Conservation (phyloP, 1,139 yeast species). For the Lodderomyces metapsilosis region DNA sequence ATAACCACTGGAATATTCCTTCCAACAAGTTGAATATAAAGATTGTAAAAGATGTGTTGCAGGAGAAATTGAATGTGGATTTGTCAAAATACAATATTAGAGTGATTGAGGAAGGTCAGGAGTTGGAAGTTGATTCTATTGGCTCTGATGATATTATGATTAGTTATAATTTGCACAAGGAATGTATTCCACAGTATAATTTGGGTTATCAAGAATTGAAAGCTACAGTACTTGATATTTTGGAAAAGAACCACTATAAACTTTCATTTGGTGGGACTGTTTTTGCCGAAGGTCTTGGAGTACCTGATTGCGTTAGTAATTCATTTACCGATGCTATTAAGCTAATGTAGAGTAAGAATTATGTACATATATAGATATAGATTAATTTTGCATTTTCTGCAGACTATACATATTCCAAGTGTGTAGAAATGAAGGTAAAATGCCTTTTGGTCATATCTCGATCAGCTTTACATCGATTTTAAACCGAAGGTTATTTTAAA, state of each 20-base stretch:
- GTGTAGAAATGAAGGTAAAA: too few relatives aligned
- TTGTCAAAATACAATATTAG: conserved; percentile 31
- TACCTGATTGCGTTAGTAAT: conserved; percentile 79
- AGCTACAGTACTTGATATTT: conserved; percentile 29
- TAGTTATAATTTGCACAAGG: conserved; percentile 34
- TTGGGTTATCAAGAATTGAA: conserved; percentile 64
- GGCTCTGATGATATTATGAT: conserved; percentile 31
- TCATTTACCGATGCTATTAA: conserved; percentile 56
- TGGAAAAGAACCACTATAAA: conserved; percentile 30
- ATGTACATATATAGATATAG: too few relatives aligned
- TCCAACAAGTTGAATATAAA: conserved; percentile 41
- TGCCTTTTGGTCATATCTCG: too few relatives aligned
- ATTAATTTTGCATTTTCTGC: background rate
- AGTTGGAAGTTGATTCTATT: conserved; percentile 24
- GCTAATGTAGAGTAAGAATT: too few relatives aligned
- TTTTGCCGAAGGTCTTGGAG: conserved; percentile 81
- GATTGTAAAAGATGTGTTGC: conserved; percentile 47
- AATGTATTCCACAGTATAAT: conserved; percentile 80
- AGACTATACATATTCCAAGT: too few relatives aligned
- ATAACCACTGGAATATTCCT: conserved; percentile 38
- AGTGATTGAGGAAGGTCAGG: conserved; percentile 21
- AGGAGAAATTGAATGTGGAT: conserved; percentile 49
- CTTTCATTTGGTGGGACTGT: conserved; percentile 79
- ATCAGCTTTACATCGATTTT: too few relatives aligned
- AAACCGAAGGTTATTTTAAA: too few relatives aligned